Percentiles rank a stretch among this genome's conserved stretches.
Evolutionary conservation across 1,139 yeast genomes (phyloP).

Genomic region (Protomyces lactucae-debilis): DNA sequence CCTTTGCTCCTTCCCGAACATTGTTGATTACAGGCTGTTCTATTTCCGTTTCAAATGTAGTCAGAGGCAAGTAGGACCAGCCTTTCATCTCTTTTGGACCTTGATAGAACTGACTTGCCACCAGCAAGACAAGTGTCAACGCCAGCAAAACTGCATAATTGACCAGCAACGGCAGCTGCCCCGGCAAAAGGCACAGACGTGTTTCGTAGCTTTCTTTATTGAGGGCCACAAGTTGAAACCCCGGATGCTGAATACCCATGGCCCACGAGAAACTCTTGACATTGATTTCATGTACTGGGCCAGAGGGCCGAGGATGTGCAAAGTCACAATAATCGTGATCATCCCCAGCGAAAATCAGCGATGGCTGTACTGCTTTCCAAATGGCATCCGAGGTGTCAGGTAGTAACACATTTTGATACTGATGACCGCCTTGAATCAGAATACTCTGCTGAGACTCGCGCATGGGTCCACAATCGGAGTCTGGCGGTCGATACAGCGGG

Average conservation of each 20-base stretch:
- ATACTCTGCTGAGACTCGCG: conserved; percentile 55
- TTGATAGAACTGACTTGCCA: neutral
- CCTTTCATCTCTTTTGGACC: neutral
- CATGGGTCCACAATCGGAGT: conserved; percentile 59
- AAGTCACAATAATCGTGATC: conserved; percentile 82
- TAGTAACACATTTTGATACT: conserved; percentile 71
- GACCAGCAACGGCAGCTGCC: conserved; percentile 33
- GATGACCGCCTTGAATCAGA: conserved; percentile 61
- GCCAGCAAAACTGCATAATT: conserved; percentile 22
- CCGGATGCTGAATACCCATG: conserved; percentile 79
- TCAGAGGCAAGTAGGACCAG: neutral
- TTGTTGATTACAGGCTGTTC: neutral
- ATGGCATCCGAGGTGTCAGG: conserved; percentile 55
- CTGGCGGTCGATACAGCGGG: conserved; percentile 60
- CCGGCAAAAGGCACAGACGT: conserved; percentile 34
- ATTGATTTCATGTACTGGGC: conserved; percentile 63
- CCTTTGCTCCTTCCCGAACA: neutral
- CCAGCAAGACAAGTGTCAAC: neutral
- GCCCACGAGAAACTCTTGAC: conserved; percentile 91
- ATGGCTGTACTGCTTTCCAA: conserved; percentile 56
- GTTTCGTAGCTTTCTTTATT: conserved; percentile 32
- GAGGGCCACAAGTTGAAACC: conserved; percentile 68
- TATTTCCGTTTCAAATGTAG: conserved; percentile 6
- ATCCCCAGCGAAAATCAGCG: conserved; percentile 78
- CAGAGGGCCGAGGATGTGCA: conserved; percentile 28